These are phyloP conservation scores for Rhizodiscina lignyota DNA, from an alignment of 495 filamentous ascomycete species.

Conservation along the genomic window DNA sequence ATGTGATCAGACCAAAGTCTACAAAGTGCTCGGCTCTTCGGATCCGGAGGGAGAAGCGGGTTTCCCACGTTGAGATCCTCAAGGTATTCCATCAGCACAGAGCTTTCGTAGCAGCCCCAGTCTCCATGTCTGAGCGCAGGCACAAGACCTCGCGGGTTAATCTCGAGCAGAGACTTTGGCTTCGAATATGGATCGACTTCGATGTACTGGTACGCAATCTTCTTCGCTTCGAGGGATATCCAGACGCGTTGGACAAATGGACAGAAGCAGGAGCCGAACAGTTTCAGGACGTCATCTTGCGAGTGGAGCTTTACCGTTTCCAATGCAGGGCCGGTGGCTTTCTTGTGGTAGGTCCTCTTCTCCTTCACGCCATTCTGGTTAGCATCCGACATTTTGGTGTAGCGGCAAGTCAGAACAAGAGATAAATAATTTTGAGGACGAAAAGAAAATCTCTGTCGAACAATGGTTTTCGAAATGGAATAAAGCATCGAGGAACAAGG, in stretches of 20 bases:
- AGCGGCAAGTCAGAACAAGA: too few species aligned
- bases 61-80: conserved; percentile 55
- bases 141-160: conserved; percentile 79
- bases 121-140: conserved; percentile 70
- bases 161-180: conserved; percentile 56
- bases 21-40: conserved; percentile 58
- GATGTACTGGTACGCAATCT: conserved; percentile 74
- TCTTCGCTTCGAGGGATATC: conserved; percentile 85
- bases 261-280: conserved; percentile 85
- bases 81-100: conserved; percentile 83
- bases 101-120: conserved; percentile 79
- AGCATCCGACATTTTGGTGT: conserved; percentile 15
- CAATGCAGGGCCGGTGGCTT: conserved; percentile 60
- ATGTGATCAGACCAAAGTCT: conserved; percentile 83
- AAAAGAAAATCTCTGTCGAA: conserved; percentile 1
- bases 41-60: conserved; percentile 48
- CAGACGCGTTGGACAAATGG: conserved; percentile 44
- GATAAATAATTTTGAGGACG: background rate
- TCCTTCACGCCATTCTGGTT: conserved; percentile 18
- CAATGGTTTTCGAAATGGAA: background rate
- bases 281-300: conserved; percentile 54
- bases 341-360: conserved; percentile 71
- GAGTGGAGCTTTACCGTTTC: conserved; percentile 57
- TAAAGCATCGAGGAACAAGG: too few species aligned
- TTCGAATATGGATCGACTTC: conserved; percentile 83